Conservation (phyloP, 306 rosid species). For the Quercus rubra region DNA sequence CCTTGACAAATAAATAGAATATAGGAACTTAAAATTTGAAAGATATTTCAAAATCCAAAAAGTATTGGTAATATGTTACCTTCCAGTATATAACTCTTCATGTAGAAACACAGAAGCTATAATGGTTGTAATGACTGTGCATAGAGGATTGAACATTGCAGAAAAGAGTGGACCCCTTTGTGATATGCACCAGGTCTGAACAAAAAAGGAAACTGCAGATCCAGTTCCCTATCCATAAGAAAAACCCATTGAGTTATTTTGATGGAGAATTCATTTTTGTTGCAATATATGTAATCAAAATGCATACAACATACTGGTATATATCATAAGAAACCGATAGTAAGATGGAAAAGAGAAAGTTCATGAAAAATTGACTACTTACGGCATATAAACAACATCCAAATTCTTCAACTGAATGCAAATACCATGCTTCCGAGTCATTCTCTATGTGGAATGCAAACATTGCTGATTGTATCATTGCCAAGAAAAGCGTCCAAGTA, state of each 20-base stretch:
- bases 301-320: neutral
- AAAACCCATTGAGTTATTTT: neutral
- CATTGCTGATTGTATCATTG: constrained; percentile 41
- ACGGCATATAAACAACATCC: constrained; percentile 65
- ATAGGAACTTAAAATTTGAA: too few species aligned
- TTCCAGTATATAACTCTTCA: constrained; percentile 56
- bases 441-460: constrained; percentile 39
- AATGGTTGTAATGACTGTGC: constrained; percentile 60
- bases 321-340: neutral
- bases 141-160: constrained; percentile 66
- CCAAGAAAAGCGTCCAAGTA: constrained; percentile 60
- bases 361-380: constrained; percentile 18
- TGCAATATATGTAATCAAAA: neutral
- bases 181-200: constrained; percentile 69
- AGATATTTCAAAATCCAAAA: too few species aligned
- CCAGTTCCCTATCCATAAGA: constrained; percentile 53
- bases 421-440: constrained; percentile 40
- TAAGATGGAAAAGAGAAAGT: neutral
- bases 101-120: constrained; percentile 40
- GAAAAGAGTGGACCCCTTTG: constrained; percentile 60
- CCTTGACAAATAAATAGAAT: too few species aligned
- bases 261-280: too few species aligned
- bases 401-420: constrained; percentile 41
- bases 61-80: constrained; percentile 27
- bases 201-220: constrained; percentile 45